These are phyloP conservation scores for Emergomyces africanus DNA, from an alignment of 2,329 filamentous ascomycete genomes.

Conservation along the genomic window DNA sequence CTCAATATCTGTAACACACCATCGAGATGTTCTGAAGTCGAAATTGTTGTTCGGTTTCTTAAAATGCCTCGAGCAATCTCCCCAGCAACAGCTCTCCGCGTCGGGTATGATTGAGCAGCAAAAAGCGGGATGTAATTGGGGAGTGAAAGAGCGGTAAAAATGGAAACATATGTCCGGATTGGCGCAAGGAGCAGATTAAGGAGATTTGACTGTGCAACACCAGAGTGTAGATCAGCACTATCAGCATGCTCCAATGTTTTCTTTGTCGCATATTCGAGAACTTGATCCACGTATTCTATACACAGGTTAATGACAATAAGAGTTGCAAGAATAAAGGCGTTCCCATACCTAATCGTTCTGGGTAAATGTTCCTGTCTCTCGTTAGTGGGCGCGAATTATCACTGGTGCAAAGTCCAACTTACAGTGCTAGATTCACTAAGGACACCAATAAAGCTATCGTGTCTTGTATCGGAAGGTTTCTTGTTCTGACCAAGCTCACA, in stretches of 20 bases:
- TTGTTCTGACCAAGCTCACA: constrained; percentile 79
- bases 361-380: constrained; percentile 66
- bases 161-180: constrained; percentile 75
- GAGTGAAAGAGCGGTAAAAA: constrained; percentile 90
- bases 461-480: constrained; percentile 85
- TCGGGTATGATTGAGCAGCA: constrained; percentile 85
- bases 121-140: constrained; percentile 85
- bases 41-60: constrained; percentile 66
- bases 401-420: constrained; percentile 16
- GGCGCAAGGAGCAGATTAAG: constrained; percentile 83
- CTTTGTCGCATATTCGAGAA: constrained; percentile 72
- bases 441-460: constrained; percentile 92
- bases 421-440: constrained; percentile 76
- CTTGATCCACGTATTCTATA: constrained; percentile 81
- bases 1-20: constrained; percentile 79
- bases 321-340: neutral
- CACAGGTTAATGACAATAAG: constrained; percentile 5
- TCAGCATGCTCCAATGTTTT: constrained; percentile 85
- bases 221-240: constrained; percentile 87
- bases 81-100: constrained; percentile 76
- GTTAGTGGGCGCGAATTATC: constrained; percentile 8
- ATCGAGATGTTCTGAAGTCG: constrained; percentile 66
- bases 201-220: constrained; percentile 75
- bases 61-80: constrained; percentile 77
- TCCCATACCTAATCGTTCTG: constrained; percentile 50